phyloP scores from a whole-genome alignment of 805 yeast species.

The Cyberlindnera meyerae region DNA sequence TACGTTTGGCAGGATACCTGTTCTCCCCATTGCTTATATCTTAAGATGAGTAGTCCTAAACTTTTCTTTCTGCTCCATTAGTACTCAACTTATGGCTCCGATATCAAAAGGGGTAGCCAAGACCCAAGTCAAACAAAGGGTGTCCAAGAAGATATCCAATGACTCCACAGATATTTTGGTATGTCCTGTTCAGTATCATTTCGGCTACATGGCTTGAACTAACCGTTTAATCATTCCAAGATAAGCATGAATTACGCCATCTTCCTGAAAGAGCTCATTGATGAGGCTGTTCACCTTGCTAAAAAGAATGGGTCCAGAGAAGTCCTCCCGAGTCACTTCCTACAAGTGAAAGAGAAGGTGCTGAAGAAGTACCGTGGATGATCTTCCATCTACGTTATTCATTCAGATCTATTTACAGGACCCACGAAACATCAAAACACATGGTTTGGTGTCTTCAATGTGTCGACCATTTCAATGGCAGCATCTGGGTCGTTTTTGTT shows the following conservation, averaged over 20 bases:
- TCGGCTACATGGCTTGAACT: too few relatives aligned
- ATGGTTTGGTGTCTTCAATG: slow-evolving; percentile 30
- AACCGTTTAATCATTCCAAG: too few relatives aligned
- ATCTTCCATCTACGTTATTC: too few relatives aligned
- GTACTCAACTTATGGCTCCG: slow-evolving; percentile 18
- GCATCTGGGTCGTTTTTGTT: slow-evolving; percentile 77
- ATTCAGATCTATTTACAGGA: slow-evolving; percentile 11
- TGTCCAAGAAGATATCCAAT: slow-evolving; percentile 25
- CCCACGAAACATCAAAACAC: slow-evolving; percentile 22
- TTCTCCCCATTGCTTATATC: too few relatives aligned
- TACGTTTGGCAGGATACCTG: too few relatives aligned
- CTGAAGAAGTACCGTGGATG: slow-evolving; percentile 35
- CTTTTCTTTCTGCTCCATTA: too few relatives aligned
- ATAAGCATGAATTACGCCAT: slow-evolving; percentile 46
- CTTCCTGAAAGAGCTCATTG: slow-evolving; percentile 35
- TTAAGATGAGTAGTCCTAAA: too few relatives aligned
- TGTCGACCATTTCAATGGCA: slow-evolving; percentile 61
- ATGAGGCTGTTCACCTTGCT: slow-evolving; percentile 36
- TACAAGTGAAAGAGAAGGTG: slow-evolving; percentile 30
- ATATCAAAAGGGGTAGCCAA: slow-evolving; percentile 17
- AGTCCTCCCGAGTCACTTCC: slow-evolving; percentile 38
- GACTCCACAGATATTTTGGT: slow-evolving; percentile 39
- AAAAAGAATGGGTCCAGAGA: slow-evolving; percentile 38
- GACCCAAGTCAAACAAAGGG: slow-evolving; percentile 22
- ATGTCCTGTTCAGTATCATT: too few relatives aligned